These are phyloP conservation scores for Myxozyma melibiosi DNA, from an alignment of 805 yeast species.

Conservation along the genomic window DNA sequence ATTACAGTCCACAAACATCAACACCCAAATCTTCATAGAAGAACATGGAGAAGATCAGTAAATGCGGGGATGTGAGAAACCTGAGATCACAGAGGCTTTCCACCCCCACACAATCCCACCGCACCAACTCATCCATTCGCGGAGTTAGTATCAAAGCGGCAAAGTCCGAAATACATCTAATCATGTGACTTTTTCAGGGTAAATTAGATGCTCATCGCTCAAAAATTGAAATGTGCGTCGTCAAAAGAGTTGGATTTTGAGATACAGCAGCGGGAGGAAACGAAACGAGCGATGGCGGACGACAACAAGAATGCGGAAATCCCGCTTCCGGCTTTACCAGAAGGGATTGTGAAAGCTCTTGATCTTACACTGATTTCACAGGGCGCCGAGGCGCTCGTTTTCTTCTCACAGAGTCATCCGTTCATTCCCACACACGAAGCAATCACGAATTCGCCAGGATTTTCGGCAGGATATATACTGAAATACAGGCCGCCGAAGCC, in stretches of 20 bases:
- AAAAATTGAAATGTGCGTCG: no score
- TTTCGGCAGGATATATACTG: slow-evolving; percentile 46
- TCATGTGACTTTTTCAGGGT: no score
- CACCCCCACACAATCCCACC: background rate
- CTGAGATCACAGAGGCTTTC: no score
- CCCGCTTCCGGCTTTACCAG: slow-evolving; percentile 9
- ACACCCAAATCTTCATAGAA: no score
- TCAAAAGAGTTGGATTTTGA: no score
- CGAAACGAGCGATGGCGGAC: no score
- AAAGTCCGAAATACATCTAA: background rate
- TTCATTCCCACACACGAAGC: slow-evolving; percentile 20
- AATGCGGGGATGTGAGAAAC: no score
- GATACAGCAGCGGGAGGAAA: no score
- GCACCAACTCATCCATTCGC: background rate
- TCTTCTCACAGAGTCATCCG: slow-evolving; percentile 26
- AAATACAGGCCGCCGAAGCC: slow-evolving; percentile 88
- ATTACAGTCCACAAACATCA: no score
- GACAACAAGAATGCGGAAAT: background rate
- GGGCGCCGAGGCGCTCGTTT: slow-evolving; percentile 37
- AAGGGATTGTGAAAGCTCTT: slow-evolving; percentile 12
- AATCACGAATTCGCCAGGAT: background rate
- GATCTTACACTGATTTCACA: slow-evolving; percentile 30
- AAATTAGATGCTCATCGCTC: no score
- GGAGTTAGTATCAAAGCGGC: no score
- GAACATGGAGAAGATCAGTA: no score